These are phyloP conservation scores for Cryptosporidium ryanae DNA, from an alignment of 169 alveolate species.

Conservation along the genomic window DNA sequence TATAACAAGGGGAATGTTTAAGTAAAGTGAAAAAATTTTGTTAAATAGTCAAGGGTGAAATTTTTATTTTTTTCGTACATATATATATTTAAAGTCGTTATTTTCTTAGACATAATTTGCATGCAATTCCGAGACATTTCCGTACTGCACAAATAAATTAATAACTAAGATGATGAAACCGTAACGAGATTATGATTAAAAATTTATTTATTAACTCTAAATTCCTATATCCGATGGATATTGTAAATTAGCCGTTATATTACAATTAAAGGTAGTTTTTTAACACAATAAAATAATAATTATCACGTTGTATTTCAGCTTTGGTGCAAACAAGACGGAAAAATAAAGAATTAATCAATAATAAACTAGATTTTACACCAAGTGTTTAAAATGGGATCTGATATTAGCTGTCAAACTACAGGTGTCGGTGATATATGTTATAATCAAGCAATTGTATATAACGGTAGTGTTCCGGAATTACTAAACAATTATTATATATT, in stretches of 20 bases:
- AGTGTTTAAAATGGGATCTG: slow-evolving; percentile 41
- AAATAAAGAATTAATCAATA: neutral
- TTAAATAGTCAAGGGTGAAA: too few species aligned
- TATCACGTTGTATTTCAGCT: too few species aligned
- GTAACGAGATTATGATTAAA: too few species aligned
- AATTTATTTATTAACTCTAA: too few species aligned
- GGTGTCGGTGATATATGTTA: slow-evolving; percentile 15
- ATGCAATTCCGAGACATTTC: slow-evolving; percentile 48
- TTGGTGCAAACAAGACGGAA: neutral
- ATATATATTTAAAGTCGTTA: too few species aligned
- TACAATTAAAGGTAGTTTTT: too few species aligned
- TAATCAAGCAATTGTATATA: slow-evolving; percentile 4
- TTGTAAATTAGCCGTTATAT: neutral
- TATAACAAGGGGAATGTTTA: too few species aligned
- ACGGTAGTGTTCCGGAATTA: slow-evolving; percentile 8
- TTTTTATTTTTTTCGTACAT: too few species aligned
- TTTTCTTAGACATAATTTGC: slow-evolving; percentile 27
- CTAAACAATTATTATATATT: slow-evolving; percentile 8
- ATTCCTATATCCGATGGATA: too few species aligned
- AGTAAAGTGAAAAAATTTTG: too few species aligned
- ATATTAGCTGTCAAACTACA: slow-evolving; percentile 24
- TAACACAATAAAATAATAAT: too few species aligned
- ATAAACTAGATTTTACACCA: too few species aligned
- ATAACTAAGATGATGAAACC: neutral
- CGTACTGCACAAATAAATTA: neutral